Evolutionary conservation across 352 stramenopile genomes (phyloP), one percentile per base, ranked within the genome.

Genomic region (Phytophthora sojae): DNA sequence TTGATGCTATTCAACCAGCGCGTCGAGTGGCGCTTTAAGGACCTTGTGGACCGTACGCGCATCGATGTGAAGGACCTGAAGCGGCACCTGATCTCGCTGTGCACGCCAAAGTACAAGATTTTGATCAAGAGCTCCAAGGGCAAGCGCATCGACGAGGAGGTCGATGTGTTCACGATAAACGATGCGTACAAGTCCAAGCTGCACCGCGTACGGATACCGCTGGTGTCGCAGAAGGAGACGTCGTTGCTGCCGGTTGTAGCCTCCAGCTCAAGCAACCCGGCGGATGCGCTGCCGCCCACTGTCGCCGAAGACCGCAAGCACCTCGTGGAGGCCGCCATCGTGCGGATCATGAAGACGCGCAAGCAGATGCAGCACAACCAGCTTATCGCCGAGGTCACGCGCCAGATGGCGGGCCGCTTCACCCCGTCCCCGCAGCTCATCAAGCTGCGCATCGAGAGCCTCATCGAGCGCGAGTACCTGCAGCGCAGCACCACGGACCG

Each of bases 401-500:
- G 84, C 6, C 90, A 97, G 63, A 93, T 97, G 79, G 80, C 79
- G 14, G 78, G 95, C 23, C 91, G 97, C 53, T 99, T 99, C 78
- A 88, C 95, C 5, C 97, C 97, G 15, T 85, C 93, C 21, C 96
- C 96, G 4, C 89, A 98, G 62, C 94, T 99, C 61, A 97, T 99
- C 81, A 99, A 99, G 89, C 97, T 99, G 63, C 89, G 98, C 45
- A 99, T 99, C 63, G 98, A 99, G 80, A 98, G 92, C 68, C 88
- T 99, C 17, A 99, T 99, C 69, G 98, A 99, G 74, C 90, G 98
- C 57, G 98, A 99, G 79, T 99, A 99, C 81, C 82, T 99, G 47
- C 95, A 99, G 75, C 93, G 98, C 49, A 95, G 94, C 67, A 75
- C 94, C 25, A 77, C 91, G 51, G 96, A 99, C 75, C 90, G 93